Percentiles rank a stretch among this genome's conserved stretches.
Conservation (phyloP, 1,284 basidiomycete genomes). For the Earliella scabrosa region DNA sequence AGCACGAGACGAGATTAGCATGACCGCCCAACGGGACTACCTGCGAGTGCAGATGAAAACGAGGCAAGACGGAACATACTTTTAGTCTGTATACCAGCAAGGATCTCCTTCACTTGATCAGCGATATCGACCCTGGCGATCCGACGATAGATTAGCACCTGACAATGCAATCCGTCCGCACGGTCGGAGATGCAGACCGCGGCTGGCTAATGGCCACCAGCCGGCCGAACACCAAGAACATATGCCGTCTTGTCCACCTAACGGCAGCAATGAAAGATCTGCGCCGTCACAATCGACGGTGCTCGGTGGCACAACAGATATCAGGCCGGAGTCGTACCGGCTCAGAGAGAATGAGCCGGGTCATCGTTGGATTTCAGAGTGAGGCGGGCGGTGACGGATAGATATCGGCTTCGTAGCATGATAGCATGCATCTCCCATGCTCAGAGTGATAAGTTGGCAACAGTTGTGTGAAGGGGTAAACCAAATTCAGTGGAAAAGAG, state of each 20-base stretch:
- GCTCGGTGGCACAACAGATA: too few relatives aligned
- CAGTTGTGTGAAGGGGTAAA: too few relatives aligned
- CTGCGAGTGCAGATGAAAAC: constrained; percentile 10
- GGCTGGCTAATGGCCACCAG: background rate
- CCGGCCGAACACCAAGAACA: background rate
- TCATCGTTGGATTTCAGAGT: too few relatives aligned
- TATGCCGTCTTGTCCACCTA: background rate
- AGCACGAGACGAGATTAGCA: constrained; percentile 27
- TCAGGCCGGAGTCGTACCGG: too few relatives aligned
- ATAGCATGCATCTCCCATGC: too few relatives aligned
- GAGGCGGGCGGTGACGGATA: too few relatives aligned
- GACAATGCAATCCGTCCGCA: background rate
- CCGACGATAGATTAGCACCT: constrained; percentile 14
- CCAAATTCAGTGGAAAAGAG: too few relatives aligned
- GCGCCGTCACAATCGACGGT: background rate
- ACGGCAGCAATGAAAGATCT: background rate
- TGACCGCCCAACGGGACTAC: constrained; percentile 10
- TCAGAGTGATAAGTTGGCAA: too few relatives aligned
- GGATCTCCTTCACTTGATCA: constrained; percentile 85
- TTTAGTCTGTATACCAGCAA: constrained; percentile 73
- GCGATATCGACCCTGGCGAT: constrained; percentile 84
- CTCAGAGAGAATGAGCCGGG: too few relatives aligned
- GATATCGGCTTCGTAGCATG: too few relatives aligned
- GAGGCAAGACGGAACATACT: constrained; percentile 57
- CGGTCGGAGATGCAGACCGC: background rate